A percentile compares a stretch with the other conserved stretches of the same genome.
Conservation (phyloP, 768 basidiomycete species). For the Kwoniella newhampshirensis region DNA sequence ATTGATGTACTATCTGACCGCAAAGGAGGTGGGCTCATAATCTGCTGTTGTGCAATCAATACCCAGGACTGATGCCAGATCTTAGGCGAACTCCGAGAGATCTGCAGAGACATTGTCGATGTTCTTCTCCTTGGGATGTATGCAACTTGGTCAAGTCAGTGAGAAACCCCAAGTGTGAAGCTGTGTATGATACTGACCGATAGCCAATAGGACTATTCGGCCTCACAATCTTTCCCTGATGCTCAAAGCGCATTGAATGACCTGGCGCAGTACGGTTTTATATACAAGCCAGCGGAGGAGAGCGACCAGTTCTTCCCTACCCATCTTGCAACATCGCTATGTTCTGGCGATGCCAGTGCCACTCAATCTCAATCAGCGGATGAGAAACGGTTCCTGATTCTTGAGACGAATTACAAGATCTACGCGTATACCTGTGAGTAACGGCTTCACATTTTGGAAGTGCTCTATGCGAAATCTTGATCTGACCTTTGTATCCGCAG, state of each 20-base stretch:
- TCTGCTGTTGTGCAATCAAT: background rate
- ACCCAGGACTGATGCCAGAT: no score
- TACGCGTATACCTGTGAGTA: slow-evolving; percentile 91
- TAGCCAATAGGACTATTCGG: slow-evolving; percentile 74
- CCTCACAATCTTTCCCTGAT: slow-evolving; percentile 71
- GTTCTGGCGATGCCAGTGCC: slow-evolving; percentile 80
- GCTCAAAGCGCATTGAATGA: slow-evolving; percentile 87
- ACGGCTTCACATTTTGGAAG: background rate
- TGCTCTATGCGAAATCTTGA: background rate
- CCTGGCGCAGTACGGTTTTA: slow-evolving; percentile 88
- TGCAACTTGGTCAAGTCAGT: slow-evolving; percentile 84
- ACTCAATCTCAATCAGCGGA: slow-evolving; percentile 59
- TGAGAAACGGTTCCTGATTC: slow-evolving; percentile 81
- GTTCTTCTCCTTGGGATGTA: slow-evolving; percentile 94
- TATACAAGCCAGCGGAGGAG: slow-evolving; percentile 68
- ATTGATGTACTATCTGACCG: slow-evolving; percentile 80
- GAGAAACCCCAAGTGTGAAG: background rate
- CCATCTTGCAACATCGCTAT: slow-evolving; percentile 87
- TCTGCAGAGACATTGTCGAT: slow-evolving; percentile 94
- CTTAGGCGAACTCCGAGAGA: slow-evolving; percentile 62
- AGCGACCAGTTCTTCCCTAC: slow-evolving; percentile 83
- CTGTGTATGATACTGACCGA: slow-evolving; percentile 2
- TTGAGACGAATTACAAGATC: slow-evolving; percentile 97
- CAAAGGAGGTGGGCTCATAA: slow-evolving; percentile 63
- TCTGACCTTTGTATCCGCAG: slow-evolving; percentile 55